Conservation (phyloP, 2,329 filamentous ascomycete genomes). For the Talaromyces atroroseus region DNA sequence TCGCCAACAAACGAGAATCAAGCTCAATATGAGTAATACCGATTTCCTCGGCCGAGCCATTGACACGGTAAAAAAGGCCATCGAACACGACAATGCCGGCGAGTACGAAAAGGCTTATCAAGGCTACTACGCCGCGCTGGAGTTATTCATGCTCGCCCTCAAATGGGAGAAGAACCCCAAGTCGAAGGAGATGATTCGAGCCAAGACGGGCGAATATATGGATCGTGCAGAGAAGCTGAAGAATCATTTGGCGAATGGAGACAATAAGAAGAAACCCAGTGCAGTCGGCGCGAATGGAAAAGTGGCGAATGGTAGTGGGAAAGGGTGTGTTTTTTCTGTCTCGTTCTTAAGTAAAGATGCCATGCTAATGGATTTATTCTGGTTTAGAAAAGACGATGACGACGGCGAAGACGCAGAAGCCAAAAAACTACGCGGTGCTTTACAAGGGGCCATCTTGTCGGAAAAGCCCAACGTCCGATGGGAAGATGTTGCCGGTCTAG, state of each 20-base stretch:
- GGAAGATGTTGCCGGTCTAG: slow-evolving; percentile 95
- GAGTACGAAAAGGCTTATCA: slow-evolving; percentile 98
- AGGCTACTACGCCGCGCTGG: slow-evolving; percentile 88
- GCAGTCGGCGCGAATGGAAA: slow-evolving; percentile 50
- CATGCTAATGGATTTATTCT: slow-evolving; percentile 8
- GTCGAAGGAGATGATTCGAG: slow-evolving; percentile 94
- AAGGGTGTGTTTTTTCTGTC: slow-evolving; percentile 43
- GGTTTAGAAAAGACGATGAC: slow-evolving; percentile 48
- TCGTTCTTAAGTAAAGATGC: background rate
- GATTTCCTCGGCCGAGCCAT: slow-evolving; percentile 97
- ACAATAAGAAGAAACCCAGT: slow-evolving; percentile 48
- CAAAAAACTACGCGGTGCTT: slow-evolving; percentile 88
- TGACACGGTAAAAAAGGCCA: slow-evolving; percentile 94
- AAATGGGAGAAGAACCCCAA: slow-evolving; percentile 99
- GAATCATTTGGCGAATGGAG: slow-evolving; percentile 68
- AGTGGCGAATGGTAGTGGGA: slow-evolving; percentile 46
- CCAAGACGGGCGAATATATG: slow-evolving; percentile 95
- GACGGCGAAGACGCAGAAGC: slow-evolving; percentile 78
- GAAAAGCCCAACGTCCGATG: slow-evolving; percentile 96
- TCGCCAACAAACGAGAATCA: background rate
- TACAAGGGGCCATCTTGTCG: slow-evolving; percentile 85
- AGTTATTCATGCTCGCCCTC: slow-evolving; percentile 96
- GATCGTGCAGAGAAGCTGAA: slow-evolving; percentile 98
- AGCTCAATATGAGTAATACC: slow-evolving; percentile 77
- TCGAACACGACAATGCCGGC: slow-evolving; percentile 89